A percentile compares a stretch with the other conserved stretches of the same genome.
phyloP scores from a whole-genome alignment of 208 protist genomes.

The Wallacemonas collosoma region DNA sequence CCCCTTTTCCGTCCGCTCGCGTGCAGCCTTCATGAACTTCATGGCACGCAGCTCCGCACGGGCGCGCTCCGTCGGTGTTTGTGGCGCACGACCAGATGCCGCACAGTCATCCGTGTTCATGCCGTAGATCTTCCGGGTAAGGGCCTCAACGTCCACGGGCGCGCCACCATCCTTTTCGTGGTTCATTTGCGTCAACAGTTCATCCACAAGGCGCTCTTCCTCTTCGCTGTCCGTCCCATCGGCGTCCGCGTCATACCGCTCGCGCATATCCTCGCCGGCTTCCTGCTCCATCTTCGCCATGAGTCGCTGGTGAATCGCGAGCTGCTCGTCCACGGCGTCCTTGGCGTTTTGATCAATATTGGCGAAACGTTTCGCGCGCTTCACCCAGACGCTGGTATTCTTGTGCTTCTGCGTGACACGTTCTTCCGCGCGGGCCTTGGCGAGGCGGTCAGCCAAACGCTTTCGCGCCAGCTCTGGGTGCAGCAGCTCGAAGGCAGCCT shows the following conservation, averaged over 20 bases:
- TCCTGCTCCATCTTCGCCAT: conserved; percentile 92
- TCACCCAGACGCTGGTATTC: conserved; percentile 92
- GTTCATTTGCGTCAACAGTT: conserved; percentile 54
- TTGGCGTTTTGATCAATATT: conserved; percentile 77
- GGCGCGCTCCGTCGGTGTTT: conserved; percentile 62
- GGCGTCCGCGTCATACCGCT: conserved; percentile 45
- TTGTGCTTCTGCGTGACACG: conserved; percentile 92
- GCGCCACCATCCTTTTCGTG: conserved; percentile 29
- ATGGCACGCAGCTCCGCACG: conserved; percentile 69
- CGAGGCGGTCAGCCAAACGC: conserved; percentile 68
- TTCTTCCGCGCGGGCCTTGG: conserved; percentile 86
- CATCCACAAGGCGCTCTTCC: conserved; percentile 86
- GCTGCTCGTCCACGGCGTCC: conserved; percentile 90
- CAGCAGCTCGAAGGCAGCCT: conserved; percentile 86
- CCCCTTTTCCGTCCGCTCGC: conserved; percentile 46
- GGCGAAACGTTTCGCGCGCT: conserved; percentile 87
- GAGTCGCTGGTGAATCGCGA: conserved; percentile 78
- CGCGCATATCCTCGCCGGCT: conserved; percentile 74
- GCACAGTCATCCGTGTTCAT: conserved; percentile 17
- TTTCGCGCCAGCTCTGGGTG: conserved; percentile 85
- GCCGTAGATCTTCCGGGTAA: conserved; percentile 15
- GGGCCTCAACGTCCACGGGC: conserved; percentile 13
- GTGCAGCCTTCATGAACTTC: conserved; percentile 89
- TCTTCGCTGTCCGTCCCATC: conserved; percentile 36
- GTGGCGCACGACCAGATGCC: conserved; percentile 1